Percentiles rank a stretch among this genome's conserved stretches.
These are phyloP conservation scores for Sugiyamaella sp. DNA, from an alignment of 1,139 yeast genomes.

Conservation along the genomic window DNA sequence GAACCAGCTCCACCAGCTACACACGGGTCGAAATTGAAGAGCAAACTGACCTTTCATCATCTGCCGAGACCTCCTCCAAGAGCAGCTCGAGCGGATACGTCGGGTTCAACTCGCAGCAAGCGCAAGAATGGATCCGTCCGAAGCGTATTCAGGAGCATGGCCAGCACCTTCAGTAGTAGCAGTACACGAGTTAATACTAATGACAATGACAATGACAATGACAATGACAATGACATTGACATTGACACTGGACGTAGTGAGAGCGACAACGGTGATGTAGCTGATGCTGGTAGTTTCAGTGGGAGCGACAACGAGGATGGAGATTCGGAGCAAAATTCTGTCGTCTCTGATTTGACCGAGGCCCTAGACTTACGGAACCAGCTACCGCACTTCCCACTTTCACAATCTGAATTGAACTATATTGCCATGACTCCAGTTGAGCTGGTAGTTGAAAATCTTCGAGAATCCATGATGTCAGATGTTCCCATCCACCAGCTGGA, in stretches of 20 bases:
- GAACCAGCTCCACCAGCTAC: not conserved
- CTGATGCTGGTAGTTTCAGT: too few relatives aligned
- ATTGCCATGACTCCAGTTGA: conserved; percentile 17
- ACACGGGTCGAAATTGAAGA: conserved; percentile 1
- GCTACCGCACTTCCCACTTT: conserved; percentile 10
- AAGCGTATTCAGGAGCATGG: too few relatives aligned
- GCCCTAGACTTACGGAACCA: too few relatives aligned
- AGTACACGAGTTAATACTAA: conserved; percentile 1
- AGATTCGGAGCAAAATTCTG: not conserved
- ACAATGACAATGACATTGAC: not conserved
- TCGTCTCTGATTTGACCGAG: not conserved
- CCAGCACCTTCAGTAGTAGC: too few relatives aligned
- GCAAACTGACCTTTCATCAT: conserved; percentile 10
- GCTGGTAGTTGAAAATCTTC: conserved; percentile 18
- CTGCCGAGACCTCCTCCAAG: conserved; percentile 13
- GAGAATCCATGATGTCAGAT: conserved; percentile 20
- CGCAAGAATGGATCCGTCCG: not conserved
- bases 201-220: not conserved
- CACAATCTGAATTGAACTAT: conserved; percentile 19
- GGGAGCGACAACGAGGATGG: too few relatives aligned
- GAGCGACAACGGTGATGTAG: too few relatives aligned
- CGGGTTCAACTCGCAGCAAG: not conserved
- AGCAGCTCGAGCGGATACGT: not conserved
- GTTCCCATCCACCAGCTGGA: conserved; percentile 20
- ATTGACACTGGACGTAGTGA: too few relatives aligned